A percentile compares a stretch with the other conserved stretches of the same genome.
These are phyloP conservation scores for Leccinum variabile DNA, from an alignment of 1,284 basidiomycete genomes.

Conservation along the genomic window DNA sequence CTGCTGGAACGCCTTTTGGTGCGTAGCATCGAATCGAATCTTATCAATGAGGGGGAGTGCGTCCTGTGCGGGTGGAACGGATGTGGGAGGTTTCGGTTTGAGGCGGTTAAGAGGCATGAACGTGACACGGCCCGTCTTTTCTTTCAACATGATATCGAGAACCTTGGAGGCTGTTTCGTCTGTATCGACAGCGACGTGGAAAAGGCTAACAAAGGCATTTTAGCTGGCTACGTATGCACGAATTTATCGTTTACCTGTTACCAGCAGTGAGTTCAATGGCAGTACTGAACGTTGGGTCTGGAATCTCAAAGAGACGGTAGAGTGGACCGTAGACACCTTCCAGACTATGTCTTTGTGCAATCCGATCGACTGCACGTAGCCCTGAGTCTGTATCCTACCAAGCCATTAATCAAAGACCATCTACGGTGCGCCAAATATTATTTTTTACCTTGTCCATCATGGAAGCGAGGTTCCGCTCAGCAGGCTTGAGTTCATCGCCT, in stretches of 20 bases:
- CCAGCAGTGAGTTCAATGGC: slow-evolving; percentile 95
- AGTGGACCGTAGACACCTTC: slow-evolving; percentile 90
- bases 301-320: slow-evolving; percentile 91
- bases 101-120: slow-evolving; percentile 99
- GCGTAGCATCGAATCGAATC: slow-evolving; percentile 72
- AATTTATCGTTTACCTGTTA: slow-evolving; percentile 62
- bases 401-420: slow-evolving; percentile 1
- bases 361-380: slow-evolving; percentile 80
- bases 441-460: slow-evolving; percentile 91
- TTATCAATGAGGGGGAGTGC: slow-evolving; percentile 88
- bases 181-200: slow-evolving; percentile 97
- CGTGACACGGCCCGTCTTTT: slow-evolving; percentile 92
- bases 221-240: neutral
- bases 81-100: slow-evolving; percentile 65
- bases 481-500: slow-evolving; percentile 74
- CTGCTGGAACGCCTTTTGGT: slow-evolving; percentile 89
- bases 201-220: slow-evolving; percentile 53
- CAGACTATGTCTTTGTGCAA: slow-evolving; percentile 73
- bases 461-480: slow-evolving; percentile 77
- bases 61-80: slow-evolving; percentile 78
- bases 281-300: slow-evolving; percentile 87
- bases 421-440: neutral
- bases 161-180: slow-evolving; percentile 89
- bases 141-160: slow-evolving; percentile 89
- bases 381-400: slow-evolving; percentile 86